Conservation (phyloP, 139 green algal genomes). For the Pleodorina starrii region DNA sequence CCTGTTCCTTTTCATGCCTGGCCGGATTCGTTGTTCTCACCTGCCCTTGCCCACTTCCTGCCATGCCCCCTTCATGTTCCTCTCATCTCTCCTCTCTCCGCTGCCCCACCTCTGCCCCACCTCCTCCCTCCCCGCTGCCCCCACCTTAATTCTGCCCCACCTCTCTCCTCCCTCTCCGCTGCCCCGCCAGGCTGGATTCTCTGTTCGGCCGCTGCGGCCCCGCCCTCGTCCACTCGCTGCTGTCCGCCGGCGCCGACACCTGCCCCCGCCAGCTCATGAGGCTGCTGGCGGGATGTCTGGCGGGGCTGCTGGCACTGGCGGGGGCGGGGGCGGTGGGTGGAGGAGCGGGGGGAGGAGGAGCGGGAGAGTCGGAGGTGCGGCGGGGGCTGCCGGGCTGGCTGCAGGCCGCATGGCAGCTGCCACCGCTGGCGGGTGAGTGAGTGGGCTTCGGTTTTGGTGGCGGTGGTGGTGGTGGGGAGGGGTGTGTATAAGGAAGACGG, state of each 20-base stretch:
- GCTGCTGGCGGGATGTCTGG: conserved; percentile 65
- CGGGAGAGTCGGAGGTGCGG: conserved; percentile 32
- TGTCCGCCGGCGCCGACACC: conserved; percentile 68
- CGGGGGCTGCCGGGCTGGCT: conserved; percentile 18
- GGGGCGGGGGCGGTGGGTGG: conserved; percentile 7
- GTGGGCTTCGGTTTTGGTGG: too few species aligned
- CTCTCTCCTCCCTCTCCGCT: too few species aligned
- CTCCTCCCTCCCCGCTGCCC: too few species aligned
- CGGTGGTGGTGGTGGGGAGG: too few species aligned
- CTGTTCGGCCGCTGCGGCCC: conserved; percentile 55
- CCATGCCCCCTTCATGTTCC: too few species aligned
- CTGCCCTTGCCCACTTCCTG: too few species aligned
- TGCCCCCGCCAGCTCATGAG: conserved; percentile 79
- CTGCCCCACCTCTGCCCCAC: too few species aligned
- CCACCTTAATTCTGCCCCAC: too few species aligned
- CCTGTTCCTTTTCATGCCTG: too few species aligned
- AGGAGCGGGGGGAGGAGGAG: conserved; percentile 46
- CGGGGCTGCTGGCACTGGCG: conserved; percentile 49
- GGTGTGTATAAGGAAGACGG: too few species aligned
- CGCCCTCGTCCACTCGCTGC: conserved; percentile 57
- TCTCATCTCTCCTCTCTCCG: too few species aligned
- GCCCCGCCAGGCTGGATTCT: conserved; percentile 33
- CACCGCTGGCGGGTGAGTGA: conserved; percentile 51
- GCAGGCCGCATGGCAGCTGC: neutral
- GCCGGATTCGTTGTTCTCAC: too few species aligned